Base-by-base conservation (phyloP, 1,284 basidiomycete species). In the Blastosporella zonata region DNA sequence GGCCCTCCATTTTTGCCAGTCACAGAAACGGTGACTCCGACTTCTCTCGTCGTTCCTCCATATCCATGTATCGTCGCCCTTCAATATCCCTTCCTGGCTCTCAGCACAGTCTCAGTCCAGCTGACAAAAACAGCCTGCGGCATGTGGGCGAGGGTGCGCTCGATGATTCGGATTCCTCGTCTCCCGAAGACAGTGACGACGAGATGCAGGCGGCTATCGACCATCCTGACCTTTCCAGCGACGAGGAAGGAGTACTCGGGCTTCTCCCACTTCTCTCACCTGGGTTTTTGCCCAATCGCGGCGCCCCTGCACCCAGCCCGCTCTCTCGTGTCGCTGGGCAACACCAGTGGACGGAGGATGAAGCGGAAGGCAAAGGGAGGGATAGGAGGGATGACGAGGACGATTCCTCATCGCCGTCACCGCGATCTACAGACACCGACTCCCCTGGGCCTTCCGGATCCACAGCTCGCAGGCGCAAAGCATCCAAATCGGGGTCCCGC, bases 71-170 rank as follows among this genome's bases (percentile, higher is more conserved):
- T 51, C 64, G 62, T 3, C 54, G 57, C 27, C 60, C 53, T 4
- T 67, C 66, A 12, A 45, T 62, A 23, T 60, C 64, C 29, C 43
- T 52, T 22, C 47, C 57, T 8, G 53, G 54, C 28, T 36, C 50
- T n/a, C 58, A 68, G 13, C 58, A 68, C 27, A 72, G 65, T 47
- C 50, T 65, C 6, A 77, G 73, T 55, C 68, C 71, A 13, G 72
- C 63, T 59, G 59, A 49, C 55, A 54, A 38, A 15, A 64, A 56
- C 25, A 81, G 72, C 49, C 64, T 78, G 27, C 69, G 77, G 2
- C 78, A 87, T 56, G 78, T 85, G 2, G 88, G 87, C 9, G 87
- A 89, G 58, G 87, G 88, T 18, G 84, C 84, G 2, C 65, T 90
- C 8, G 82, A 85, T 53, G 85, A 88, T 59, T 88, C 84, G 0